Percentiles rank a stretch among this genome's conserved stretches.
These are phyloP conservation scores for Olyra latifolia DNA, from an alignment of 176 grass and related monocot species.

Conservation along the genomic window DNA sequence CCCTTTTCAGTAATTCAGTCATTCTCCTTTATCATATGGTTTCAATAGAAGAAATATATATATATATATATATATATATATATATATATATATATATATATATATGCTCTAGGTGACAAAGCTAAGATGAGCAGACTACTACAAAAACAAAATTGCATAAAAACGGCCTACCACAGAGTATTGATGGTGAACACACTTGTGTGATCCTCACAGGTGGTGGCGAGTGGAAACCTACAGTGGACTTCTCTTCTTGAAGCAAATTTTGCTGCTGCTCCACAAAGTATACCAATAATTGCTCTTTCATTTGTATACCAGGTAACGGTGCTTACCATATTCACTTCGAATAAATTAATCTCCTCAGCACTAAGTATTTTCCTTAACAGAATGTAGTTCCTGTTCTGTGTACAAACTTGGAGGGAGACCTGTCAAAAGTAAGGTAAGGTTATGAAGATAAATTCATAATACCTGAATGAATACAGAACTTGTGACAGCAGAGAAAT, in stretches of 20 bases:
- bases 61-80: too few relatives aligned
- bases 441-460: not conserved
- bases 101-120: not conserved
- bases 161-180: constrained; percentile 22
- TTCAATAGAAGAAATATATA: not conserved
- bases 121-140: constrained; percentile 16
- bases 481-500: constrained; percentile 10
- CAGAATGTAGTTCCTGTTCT: constrained; percentile 97
- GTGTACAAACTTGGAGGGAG: constrained; percentile 90
- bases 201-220: constrained; percentile 53
- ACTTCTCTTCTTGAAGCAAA: constrained; percentile 72
- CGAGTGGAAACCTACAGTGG: constrained; percentile 75
- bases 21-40: not conserved
- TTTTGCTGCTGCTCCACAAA: constrained; percentile 75
- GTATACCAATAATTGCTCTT: constrained; percentile 92
- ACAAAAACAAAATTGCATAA: not conserved
- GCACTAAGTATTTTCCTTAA: constrained; percentile 40
- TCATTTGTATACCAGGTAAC: constrained; percentile 96
- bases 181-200: not conserved
- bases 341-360: constrained; percentile 13
- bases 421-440: constrained; percentile 88
- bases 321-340: constrained; percentile 11
- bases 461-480: not conserved
- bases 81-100: too few relatives aligned
- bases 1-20: not conserved